Percentiles rank a stretch among this genome's conserved stretches.
phyloP scores from a whole-genome alignment of 2,329 filamentous ascomycete genomes.

The Botrytis pseudocinerea region DNA sequence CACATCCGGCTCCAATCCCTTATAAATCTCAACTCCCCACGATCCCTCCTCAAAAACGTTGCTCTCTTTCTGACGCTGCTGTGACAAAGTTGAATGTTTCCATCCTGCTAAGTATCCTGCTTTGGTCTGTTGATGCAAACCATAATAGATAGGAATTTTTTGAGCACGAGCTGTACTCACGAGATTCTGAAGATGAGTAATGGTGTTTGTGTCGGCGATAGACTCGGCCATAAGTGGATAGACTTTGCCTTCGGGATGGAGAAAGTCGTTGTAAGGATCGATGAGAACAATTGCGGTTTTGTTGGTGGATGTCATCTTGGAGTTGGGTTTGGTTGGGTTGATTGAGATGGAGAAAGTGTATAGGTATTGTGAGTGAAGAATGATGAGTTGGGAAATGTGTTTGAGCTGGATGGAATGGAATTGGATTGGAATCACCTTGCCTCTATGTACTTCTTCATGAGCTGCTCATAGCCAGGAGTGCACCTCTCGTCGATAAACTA shows the following conservation, averaged over 20 bases:
- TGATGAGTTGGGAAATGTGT: not conserved
- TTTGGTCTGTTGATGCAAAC: slow-evolving; percentile 40
- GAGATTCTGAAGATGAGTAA: slow-evolving; percentile 36
- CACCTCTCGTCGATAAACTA: not conserved
- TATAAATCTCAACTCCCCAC: slow-evolving; percentile 40
- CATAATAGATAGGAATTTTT: slow-evolving; percentile 42
- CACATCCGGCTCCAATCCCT: slow-evolving; percentile 38
- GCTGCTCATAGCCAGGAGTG: not conserved
- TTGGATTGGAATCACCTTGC: not conserved
- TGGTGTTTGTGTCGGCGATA: slow-evolving; percentile 37
- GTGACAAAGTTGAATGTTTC: slow-evolving; percentile 35
- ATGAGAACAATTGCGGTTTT: slow-evolving; percentile 35
- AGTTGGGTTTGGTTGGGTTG: not conserved
- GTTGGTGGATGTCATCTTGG: not conserved
- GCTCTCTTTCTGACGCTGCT: slow-evolving; percentile 29
- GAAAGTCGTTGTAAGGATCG: slow-evolving; percentile 39
- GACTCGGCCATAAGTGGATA: slow-evolving; percentile 35
- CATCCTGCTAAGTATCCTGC: slow-evolving; percentile 37
- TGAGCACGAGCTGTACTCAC: slow-evolving; percentile 33
- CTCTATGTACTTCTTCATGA: not conserved
- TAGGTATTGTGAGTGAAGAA: not conserved
- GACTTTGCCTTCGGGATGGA: slow-evolving; percentile 35
- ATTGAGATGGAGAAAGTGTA: too few relatives aligned
- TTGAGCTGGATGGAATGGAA: not conserved
- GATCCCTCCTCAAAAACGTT: slow-evolving; percentile 37